phyloP scores from a whole-genome alignment of 345 rosid genomes.

The Moricandia moricandioides region DNA sequence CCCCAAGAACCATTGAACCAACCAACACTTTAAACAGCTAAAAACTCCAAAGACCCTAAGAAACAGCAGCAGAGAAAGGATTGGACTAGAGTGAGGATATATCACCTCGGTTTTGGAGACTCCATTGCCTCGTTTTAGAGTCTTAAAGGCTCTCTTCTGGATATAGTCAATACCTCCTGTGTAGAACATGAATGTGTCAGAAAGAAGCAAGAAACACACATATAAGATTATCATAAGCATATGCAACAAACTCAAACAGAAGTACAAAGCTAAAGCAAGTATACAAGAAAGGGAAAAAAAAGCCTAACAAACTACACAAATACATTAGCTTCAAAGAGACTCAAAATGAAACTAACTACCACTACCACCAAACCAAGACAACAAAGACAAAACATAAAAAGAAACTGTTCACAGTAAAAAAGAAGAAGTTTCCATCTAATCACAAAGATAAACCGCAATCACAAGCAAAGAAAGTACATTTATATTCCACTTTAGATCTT shows the following conservation, averaged over 20 bases:
- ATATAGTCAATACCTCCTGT: slow-evolving; percentile 7
- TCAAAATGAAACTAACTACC: slow-evolving; percentile 70
- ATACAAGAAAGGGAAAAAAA: not conserved
- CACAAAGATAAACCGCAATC: slow-evolving; percentile 27
- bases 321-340: slow-evolving; percentile 81
- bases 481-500: slow-evolving; percentile 12
- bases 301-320: slow-evolving; percentile 47
- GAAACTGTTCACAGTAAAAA: slow-evolving; percentile 15
- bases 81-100: not conserved
- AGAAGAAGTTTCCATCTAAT: slow-evolving; percentile 4
- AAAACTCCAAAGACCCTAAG: not conserved
- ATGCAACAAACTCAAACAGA: slow-evolving; percentile 37
- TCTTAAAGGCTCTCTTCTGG: slow-evolving; percentile 16
- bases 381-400: slow-evolving; percentile 22
- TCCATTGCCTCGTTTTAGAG: slow-evolving; percentile 53
- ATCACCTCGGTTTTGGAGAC: slow-evolving; percentile 83
- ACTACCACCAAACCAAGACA: slow-evolving; percentile 77
- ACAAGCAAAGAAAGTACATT: slow-evolving; percentile 37
- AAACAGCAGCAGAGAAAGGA: not conserved
- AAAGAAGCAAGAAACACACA: slow-evolving; percentile 36
- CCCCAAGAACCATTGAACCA: not conserved
- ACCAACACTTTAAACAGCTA: not conserved
- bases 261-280: slow-evolving; percentile 42
- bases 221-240: slow-evolving; percentile 37
- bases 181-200: slow-evolving; percentile 47